Base-by-base conservation (phyloP, 78 protist species). In the Dictyostelium discoideum region DNA sequence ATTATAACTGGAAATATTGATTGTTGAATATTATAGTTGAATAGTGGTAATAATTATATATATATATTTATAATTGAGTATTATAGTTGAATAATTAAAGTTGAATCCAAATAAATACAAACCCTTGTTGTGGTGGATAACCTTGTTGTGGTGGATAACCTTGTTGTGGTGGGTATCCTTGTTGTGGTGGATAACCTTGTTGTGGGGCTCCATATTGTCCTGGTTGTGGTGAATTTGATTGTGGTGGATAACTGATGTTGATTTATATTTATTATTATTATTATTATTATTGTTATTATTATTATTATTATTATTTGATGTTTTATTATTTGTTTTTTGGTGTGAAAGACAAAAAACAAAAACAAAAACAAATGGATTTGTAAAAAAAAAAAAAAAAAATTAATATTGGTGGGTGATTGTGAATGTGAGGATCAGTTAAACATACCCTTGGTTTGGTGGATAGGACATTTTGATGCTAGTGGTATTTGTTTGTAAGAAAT, bases 111-210 rank as follows among this genome's bases (percentile, higher is more conserved):
- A 32, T 16, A 57, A 16, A 60, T 63, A 63, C 73, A 20, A 63
- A 63, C 73, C 57, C 57, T 76, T 39, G 82, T 74, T 74, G 80
- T 73, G 80, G 80, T 29, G 73, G 73, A n/a, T 65, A 65, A 7
- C 73, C 73, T 65, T 24, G 80, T 73, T 24, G 80, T 73, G 39
- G 80, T 24, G 77, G 37, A n/a, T 69, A 10, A 13, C 44, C 48
- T 14, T 2, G 26, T 74, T 32, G 81, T 74, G 46, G 81, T 74
- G 81, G 46, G 13, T 74, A 37, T 10, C 50, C 26, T 37, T 74
- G 48, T 76, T 37, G 82, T 76, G 82, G 82, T 73, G 29, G 29
- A n/a, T 24, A 69, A 0, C 77, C 77, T 69, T n/a, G 79, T 72
- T 72, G 79, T 72, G 79, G 72, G 3, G 72, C 72, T 6, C 72